Percentiles rank a stretch among this genome's conserved stretches.
These are phyloP conservation scores for Neofusicoccum parvum DNA, from an alignment of 2,329 filamentous ascomycete genomes.

Conservation along the genomic window DNA sequence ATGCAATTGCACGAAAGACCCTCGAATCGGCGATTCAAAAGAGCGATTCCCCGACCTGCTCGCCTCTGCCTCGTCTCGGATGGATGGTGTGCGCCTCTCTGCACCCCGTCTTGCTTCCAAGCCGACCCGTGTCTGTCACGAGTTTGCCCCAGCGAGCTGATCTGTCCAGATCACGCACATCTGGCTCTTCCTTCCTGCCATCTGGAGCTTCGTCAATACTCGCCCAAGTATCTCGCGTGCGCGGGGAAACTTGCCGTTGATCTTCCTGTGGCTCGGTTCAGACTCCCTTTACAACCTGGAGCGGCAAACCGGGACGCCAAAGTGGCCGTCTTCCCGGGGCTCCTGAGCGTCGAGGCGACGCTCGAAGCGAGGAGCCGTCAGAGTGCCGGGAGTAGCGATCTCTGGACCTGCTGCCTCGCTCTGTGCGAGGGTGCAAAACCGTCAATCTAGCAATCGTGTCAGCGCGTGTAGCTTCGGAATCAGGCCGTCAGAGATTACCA, in stretches of 20 bases:
- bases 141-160: constrained; percentile 15
- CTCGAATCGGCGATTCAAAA: constrained; percentile 10
- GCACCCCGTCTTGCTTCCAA: constrained; percentile 17
- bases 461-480: not conserved
- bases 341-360: constrained; percentile 34
- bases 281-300: constrained; percentile 41
- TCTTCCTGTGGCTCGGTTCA: constrained; percentile 25
- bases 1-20: constrained; percentile 20
- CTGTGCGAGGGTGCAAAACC: constrained; percentile 80
- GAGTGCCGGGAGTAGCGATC: constrained; percentile 54
- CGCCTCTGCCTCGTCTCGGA: constrained; percentile 21
- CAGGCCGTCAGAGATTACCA: constrained; percentile 44
- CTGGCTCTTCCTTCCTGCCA: constrained; percentile 17
- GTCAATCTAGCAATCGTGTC: constrained; percentile 70
- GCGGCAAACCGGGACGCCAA: constrained; percentile 37
- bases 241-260: constrained; percentile 14
- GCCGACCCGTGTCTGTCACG: constrained; percentile 12
- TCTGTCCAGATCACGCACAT: constrained; percentile 21
- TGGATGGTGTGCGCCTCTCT: not conserved
- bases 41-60: constrained; percentile 17
- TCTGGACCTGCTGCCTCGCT: constrained; percentile 81
- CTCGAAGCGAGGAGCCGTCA: constrained; percentile 57
- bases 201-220: not conserved
- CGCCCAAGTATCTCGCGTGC: not conserved
- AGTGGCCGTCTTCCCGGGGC: constrained; percentile 32